A percentile compares a stretch with the other conserved stretches of the same genome.
These are phyloP conservation scores for Talaromyces sp. DNA, from an alignment of 2,329 filamentous ascomycete species.

Conservation along the genomic window DNA sequence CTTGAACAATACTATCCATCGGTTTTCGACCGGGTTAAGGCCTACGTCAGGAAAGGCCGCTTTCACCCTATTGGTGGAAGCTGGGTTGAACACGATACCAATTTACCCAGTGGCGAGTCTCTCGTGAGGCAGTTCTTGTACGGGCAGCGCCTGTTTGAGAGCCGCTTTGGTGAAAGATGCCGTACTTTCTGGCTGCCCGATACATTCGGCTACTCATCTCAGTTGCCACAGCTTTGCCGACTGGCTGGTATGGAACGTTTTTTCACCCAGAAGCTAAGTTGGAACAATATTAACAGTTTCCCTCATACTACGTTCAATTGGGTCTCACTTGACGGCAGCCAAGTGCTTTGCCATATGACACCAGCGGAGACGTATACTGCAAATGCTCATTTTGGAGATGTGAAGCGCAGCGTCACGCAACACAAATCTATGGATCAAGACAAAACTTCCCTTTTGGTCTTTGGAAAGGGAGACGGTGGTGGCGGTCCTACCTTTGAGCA, in stretches of 20 bases:
- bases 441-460: slow-evolving; percentile 81
- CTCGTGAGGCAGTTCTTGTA: slow-evolving; percentile 92
- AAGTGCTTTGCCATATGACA: slow-evolving; percentile 97
- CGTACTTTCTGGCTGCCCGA: slow-evolving; percentile 96
- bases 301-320: slow-evolving; percentile 99
- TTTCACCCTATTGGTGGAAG: slow-evolving; percentile 96
- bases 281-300: slow-evolving; percentile 99
- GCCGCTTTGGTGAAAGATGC: slow-evolving; percentile 81
- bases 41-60: slow-evolving; percentile 79
- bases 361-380: slow-evolving; percentile 94
- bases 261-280: slow-evolving; percentile 96
- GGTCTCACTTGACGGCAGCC: slow-evolving; percentile 91
- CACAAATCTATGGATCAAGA: slow-evolving; percentile 97
- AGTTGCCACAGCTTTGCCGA: slow-evolving; percentile 88
- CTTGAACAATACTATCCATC: slow-evolving; percentile 82
- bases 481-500: slow-evolving; percentile 92
- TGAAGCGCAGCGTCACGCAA: slow-evolving; percentile 79
- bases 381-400: slow-evolving; percentile 88
- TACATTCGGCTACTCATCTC: slow-evolving; percentile 94
- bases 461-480: slow-evolving; percentile 93
- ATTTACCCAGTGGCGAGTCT: slow-evolving; percentile 92
- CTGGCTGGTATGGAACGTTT: slow-evolving; percentile 95
- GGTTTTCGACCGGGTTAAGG: slow-evolving; percentile 83
- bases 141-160: slow-evolving; percentile 90
- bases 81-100: slow-evolving; percentile 99